Evolutionary conservation across 768 basidiomycete genomes (phyloP).

Genomic region (Hemileccinum impolitum): DNA sequence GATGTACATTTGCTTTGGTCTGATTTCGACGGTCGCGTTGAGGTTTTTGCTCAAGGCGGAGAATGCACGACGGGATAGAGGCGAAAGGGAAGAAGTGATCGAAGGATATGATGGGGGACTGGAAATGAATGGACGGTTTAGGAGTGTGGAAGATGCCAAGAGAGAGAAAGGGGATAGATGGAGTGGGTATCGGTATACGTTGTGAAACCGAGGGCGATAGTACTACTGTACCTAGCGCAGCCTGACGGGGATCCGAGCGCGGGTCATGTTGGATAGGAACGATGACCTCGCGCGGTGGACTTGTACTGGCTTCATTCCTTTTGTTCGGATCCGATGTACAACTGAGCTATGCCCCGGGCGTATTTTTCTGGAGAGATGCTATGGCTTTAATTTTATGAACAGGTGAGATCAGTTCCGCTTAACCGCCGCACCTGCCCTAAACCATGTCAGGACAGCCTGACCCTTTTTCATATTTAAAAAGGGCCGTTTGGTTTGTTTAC

Average conservation of each 20-base stretch:
- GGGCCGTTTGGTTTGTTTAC: too few relatives aligned
- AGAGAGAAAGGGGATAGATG: conserved; percentile 68
- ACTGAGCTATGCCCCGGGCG: too few relatives aligned
- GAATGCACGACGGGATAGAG: conserved; percentile 63
- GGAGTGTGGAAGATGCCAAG: conserved; percentile 61
- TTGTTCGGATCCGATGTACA: too few relatives aligned
- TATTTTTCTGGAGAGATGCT: too few relatives aligned
- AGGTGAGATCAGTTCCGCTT: too few relatives aligned
- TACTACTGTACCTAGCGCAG: too few relatives aligned
- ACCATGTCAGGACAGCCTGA: conserved; percentile 5
- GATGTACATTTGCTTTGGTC: conserved; percentile 66
- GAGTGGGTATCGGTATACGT: conserved; percentile 72
- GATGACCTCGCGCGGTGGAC: too few relatives aligned
- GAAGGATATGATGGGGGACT: conserved; percentile 31
- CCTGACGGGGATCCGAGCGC: too few relatives aligned
- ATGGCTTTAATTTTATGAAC: too few relatives aligned
- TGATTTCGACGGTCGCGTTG: conserved; percentile 44
- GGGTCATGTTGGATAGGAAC: too few relatives aligned
- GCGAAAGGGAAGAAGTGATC: conserved; percentile 68
- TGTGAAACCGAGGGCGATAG: conserved; percentile 28
- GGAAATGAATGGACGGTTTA: conserved; percentile 55
- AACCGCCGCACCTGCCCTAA: conserved; percentile 36
- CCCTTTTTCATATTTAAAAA: conserved; percentile 15
- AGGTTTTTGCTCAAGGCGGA: conserved; percentile 49
- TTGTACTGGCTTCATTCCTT: too few relatives aligned